These are phyloP conservation scores for Papiliotrema nemorosa DNA, from an alignment of 1,284 basidiomycete genomes.

Conservation along the genomic window DNA sequence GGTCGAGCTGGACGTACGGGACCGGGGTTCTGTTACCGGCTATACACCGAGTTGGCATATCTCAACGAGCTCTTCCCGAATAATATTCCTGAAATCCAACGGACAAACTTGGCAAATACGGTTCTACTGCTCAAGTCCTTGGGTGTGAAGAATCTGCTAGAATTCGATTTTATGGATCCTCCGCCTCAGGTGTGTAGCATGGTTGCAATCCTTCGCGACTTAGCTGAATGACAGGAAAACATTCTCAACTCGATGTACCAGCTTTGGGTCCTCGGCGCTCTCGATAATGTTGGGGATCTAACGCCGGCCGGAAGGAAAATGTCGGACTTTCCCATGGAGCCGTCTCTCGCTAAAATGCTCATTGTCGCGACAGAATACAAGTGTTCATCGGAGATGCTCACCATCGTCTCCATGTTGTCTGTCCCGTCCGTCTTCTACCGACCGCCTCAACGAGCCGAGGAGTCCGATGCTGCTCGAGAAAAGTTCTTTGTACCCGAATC, in stretches of 20 bases:
- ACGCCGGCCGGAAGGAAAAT: conserved; percentile 91
- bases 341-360: conserved; percentile 96
- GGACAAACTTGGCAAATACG: conserved; percentile 95
- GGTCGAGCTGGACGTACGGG: conserved; percentile 96
- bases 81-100: conserved; percentile 96
- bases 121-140: conserved; percentile 92
- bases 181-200: conserved; percentile 57
- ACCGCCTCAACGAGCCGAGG: conserved; percentile 91
- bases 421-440: conserved; percentile 96
- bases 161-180: conserved; percentile 99
- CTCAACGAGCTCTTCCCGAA: conserved; percentile 93
- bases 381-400: conserved; percentile 93
- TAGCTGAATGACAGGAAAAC: conserved; percentile 62
- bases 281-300: conserved; percentile 96
- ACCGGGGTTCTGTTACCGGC: conserved; percentile 90
- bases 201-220: not conserved
- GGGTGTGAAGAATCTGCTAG: conserved; percentile 90
- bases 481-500: conserved; percentile 99
- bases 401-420: conserved; percentile 97
- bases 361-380: conserved; percentile 90
- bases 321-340: conserved; percentile 98
- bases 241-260: conserved; percentile 99
- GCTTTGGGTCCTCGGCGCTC: conserved; percentile 94
- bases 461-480: conserved; percentile 92
- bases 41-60: conserved; percentile 96